Conservation (phyloP, 371 early-diverging fungal species). For the Apophysomyces elegans region DNA sequence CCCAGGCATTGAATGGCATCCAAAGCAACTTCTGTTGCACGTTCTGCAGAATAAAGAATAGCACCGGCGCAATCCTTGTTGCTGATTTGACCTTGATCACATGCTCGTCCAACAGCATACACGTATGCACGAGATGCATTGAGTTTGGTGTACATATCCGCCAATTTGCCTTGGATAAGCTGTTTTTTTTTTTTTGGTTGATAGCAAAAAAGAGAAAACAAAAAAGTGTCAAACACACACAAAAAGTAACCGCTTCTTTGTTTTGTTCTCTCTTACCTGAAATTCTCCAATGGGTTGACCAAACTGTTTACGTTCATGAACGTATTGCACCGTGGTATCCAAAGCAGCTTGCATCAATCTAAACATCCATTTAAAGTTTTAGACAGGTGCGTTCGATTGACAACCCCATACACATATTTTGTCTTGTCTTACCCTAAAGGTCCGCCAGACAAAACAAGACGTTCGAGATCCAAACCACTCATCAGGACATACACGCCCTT, state of each 20-base stretch:
- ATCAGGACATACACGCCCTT: conserved; percentile 98
- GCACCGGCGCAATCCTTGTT: conserved; percentile 96
- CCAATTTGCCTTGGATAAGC: conserved; percentile 93
- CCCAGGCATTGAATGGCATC: conserved; percentile 96
- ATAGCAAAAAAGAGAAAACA: conserved; percentile 11
- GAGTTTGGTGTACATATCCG: conserved; percentile 97
- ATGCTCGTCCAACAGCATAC: conserved; percentile 91
- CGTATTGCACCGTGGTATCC: conserved; percentile 87
- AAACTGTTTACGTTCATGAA: conserved; percentile 91
- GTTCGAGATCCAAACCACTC: conserved; percentile 94
- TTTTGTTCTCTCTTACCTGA: conserved; percentile 58
- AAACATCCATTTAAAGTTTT: background rate
- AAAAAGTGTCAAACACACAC: background rate
- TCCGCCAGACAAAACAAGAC: conserved; percentile 93
- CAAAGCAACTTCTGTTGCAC: conserved; percentile 93
- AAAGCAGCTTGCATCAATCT: conserved; percentile 91
- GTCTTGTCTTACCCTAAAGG: conserved; percentile 73
- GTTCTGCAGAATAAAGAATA: conserved; percentile 94
- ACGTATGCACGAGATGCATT: conserved; percentile 91
- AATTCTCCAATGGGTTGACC: conserved; percentile 86
- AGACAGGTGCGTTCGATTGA: no score
- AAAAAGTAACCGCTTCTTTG: background rate
- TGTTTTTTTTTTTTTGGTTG: conserved; percentile 12
- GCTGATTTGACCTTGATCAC: conserved; percentile 79
- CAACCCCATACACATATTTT: no score